Evolutionary conservation across 2,329 filamentous ascomycete genomes (phyloP).

Genomic region (Orbilia oligospora): DNA sequence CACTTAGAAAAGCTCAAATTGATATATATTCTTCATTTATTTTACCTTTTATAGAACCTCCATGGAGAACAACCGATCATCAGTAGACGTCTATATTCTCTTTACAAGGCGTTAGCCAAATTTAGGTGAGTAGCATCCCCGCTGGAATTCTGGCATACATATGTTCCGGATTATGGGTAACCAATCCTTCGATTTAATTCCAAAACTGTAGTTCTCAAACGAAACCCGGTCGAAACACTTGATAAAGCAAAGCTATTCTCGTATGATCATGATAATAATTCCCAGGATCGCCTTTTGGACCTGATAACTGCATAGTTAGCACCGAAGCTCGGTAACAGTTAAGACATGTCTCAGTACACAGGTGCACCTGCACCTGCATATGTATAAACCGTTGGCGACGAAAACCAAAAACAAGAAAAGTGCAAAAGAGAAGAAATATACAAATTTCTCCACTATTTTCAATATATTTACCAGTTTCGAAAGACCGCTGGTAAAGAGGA

Average conservation of each 20-base stretch:
- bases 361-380: too few species aligned
- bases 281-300: too few species aligned
- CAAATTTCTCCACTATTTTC: background rate
- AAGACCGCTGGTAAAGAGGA: background rate
- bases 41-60: too few species aligned
- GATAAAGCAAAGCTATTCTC: background rate
- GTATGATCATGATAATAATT: background rate
- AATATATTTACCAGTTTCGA: conserved; percentile 18
- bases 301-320: background rate
- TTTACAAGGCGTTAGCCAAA: background rate
- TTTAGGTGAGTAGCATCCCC: background rate
- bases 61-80: too few species aligned
- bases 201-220: background rate
- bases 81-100: too few species aligned
- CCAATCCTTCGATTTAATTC: background rate
- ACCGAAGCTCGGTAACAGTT: conserved; percentile 5
- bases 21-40: too few species aligned
- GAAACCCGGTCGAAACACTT: background rate
- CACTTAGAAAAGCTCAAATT: too few species aligned
- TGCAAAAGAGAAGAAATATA: background rate
- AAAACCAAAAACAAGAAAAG: background rate
- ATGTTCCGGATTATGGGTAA: background rate
- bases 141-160: background rate
- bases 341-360: conserved; percentile 13
- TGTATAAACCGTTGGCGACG: conserved; percentile 1